Conservation (phyloP, 331 rosid species). For the Acacia concinna region DNA sequence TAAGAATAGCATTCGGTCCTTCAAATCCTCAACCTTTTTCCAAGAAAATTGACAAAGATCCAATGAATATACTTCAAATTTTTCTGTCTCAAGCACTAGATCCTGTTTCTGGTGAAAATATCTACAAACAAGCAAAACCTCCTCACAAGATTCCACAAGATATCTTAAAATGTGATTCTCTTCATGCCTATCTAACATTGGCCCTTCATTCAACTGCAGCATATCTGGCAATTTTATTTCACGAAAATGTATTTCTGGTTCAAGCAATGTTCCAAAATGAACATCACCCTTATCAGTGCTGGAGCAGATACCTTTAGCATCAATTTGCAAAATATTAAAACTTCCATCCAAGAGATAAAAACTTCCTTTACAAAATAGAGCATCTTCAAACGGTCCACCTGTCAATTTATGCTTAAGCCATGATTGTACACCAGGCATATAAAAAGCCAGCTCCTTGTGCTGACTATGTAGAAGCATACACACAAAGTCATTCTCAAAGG, state of each 20-base stretch:
- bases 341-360: slow-evolving; percentile 54
- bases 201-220: slow-evolving; percentile 5
- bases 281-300: slow-evolving; percentile 19
- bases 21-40: slow-evolving; percentile 49
- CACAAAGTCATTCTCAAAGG: slow-evolving; percentile 36
- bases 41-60: slow-evolving; percentile 42
- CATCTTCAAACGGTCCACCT: slow-evolving; percentile 63
- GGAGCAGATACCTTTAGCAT: slow-evolving; percentile 30
- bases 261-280: slow-evolving; percentile 11
- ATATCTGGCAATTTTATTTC: slow-evolving; percentile 37
- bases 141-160: slow-evolving; percentile 57
- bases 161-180: slow-evolving; percentile 36
- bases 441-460: slow-evolving; percentile 40
- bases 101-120: slow-evolving; percentile 38
- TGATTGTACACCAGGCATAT: slow-evolving; percentile 32
- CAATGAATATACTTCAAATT: slow-evolving; percentile 43
- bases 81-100: slow-evolving; percentile 40
- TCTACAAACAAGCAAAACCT: slow-evolving; percentile 56
- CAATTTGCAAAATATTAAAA: slow-evolving; percentile 39
- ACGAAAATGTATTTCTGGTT: slow-evolving; percentile 40
- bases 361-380: slow-evolving; percentile 54
- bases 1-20: slow-evolving; percentile 45
- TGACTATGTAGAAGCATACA: slow-evolving; percentile 55
- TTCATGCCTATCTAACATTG: slow-evolving; percentile 1
- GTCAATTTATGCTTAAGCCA: slow-evolving; percentile 42